Evolutionary conservation across 1,139 yeast genomes (phyloP), one percentile per base, ranked within the genome.

Genomic region (Blastobotrys aristatus): DNA sequence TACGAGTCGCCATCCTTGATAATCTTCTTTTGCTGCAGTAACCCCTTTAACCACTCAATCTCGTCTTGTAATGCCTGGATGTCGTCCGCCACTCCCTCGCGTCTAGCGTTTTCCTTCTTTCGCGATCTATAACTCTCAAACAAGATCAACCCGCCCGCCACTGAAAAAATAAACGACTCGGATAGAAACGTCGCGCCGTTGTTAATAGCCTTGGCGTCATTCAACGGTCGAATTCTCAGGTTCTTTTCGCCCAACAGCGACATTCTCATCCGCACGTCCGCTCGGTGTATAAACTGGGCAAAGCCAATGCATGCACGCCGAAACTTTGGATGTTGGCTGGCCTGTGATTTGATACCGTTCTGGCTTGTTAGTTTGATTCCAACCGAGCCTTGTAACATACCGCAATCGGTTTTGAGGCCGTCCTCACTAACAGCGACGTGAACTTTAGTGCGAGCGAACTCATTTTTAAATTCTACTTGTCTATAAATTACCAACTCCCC

Each of bases 331-430:
- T 84, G 89, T 48, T 84, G 83, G 57, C 81, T 80, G 17, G 96
- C 94, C 58, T 84, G 90, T 14, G 79, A 72, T 62, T 85, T 87
- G 53, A 88, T 72, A 5, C 79, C 72, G 51, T 74, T 79, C n/a
- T n/a, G n/a, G n/a, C n/a, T 68, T 5, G 40, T 37, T 36, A 20
- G 29, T 14, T 4, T 13, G 13, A 7, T 22, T 30, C 16, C 29
- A 18, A 16, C 21, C 7, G 6, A 13, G 7, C 63, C 75, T 49
- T 57, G n/a, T n/a, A n/a, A 71, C 75, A n/a, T n/a, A n/a, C n/a
- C 11, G 95, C 90, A 42, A 88, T 76, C 1, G 96, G 96, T 61
- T 86, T 85, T 35, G 96, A 84, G 37, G 87, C 71, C 29, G 95
- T 88, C 54, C 94, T 69, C 14, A 87, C 79, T 50, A 86, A 71